phyloP scores from a whole-genome alignment of 345 rosid genomes.

The Microcos paniculata region DNA sequence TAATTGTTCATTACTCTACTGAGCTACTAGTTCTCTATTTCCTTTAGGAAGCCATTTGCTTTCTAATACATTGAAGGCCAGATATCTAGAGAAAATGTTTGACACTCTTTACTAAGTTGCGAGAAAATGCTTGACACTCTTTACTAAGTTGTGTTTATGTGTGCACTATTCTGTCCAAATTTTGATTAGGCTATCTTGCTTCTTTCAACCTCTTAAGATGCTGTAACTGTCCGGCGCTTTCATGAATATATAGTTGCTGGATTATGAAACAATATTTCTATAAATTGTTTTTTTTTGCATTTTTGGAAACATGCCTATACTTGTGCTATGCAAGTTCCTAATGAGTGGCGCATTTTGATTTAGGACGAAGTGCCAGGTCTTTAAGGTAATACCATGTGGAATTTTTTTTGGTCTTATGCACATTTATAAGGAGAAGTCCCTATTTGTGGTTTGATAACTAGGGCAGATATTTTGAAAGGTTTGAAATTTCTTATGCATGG shows the following conservation, averaged over 20 bases:
- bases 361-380: neutral
- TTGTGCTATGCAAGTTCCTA: neutral
- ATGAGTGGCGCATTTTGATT: neutral
- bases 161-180: neutral
- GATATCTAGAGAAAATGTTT: neutral
- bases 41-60: neutral
- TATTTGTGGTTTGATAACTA: neutral
- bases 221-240: neutral
- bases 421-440: neutral
- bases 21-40: neutral
- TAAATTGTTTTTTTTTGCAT: neutral
- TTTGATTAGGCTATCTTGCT: neutral
- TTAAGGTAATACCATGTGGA: neutral
- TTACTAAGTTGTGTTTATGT: neutral
- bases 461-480: neutral
- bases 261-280: neutral
- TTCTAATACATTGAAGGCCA: neutral
- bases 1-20: constrained; percentile 1
- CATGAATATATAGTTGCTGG: neutral
- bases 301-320: neutral
- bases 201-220: neutral
- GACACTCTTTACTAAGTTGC: neutral
- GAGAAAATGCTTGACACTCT: neutral
- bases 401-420: neutral
- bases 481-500: neutral